phyloP scores from a whole-genome alignment of 306 rosid genomes.

The Hylodesmum podocarpum region DNA sequence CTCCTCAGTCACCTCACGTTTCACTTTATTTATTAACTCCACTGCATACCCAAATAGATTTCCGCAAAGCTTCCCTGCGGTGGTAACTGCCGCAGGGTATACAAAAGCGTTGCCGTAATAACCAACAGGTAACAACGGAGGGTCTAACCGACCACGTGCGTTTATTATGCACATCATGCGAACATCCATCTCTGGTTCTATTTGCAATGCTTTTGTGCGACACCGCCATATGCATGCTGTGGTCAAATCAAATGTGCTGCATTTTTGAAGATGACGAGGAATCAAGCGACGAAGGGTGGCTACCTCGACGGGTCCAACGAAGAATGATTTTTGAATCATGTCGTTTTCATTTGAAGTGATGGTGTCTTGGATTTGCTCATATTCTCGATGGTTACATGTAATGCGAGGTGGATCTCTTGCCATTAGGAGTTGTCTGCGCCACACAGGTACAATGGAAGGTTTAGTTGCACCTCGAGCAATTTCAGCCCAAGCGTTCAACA shows the following conservation, averaged over 20 bases:
- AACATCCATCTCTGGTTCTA: conserved; percentile 17
- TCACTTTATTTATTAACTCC: conserved; percentile 24
- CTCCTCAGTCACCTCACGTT: not conserved
- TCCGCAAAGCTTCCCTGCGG: not conserved
- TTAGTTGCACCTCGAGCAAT: conserved; percentile 1
- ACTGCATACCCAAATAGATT: conserved; percentile 6
- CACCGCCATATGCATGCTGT: conserved; percentile 21
- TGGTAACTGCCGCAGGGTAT: not conserved
- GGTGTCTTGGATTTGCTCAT: not conserved
- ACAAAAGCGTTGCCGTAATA: conserved; percentile 28
- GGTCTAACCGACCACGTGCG: not conserved
- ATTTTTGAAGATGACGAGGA: not conserved
- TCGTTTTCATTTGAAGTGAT: not conserved
- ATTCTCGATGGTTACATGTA: conserved; percentile 25
- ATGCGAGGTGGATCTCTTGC: conserved; percentile 31
- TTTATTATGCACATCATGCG: not conserved
- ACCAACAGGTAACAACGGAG: conserved; percentile 13
- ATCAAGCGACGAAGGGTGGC: not conserved
- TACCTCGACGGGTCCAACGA: conserved; percentile 1
- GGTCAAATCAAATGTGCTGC: conserved; percentile 17
- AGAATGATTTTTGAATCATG: not conserved
- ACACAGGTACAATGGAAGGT: conserved; percentile 24
- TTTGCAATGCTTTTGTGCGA: conserved; percentile 16
- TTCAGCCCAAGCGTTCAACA: conserved; percentile 8
- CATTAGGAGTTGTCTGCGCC: conserved; percentile 20